phyloP scores from a whole-genome alignment of 2,329 filamentous ascomycete species.

The Lachnellula hyalina region DNA sequence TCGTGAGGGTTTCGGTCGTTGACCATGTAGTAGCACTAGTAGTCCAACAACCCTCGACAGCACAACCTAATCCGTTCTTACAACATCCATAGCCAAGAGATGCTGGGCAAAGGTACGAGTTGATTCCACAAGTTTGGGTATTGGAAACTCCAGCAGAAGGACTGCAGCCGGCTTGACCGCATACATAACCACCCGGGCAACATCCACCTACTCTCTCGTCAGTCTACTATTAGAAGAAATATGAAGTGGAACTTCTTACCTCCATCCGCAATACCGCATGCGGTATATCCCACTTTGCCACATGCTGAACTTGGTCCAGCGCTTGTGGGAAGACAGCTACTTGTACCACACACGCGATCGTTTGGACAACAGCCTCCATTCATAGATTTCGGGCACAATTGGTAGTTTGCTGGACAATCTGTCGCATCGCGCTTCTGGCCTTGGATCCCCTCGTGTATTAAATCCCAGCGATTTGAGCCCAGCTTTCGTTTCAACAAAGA shows the following conservation, averaged over 20 bases:
- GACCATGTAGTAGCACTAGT: slow-evolving; percentile 42
- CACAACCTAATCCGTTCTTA: slow-evolving; percentile 45
- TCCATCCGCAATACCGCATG: slow-evolving; percentile 25
- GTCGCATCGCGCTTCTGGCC: slow-evolving; percentile 24
- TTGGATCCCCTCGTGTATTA: slow-evolving; percentile 26
- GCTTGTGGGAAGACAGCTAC: slow-evolving; percentile 36
- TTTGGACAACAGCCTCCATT: slow-evolving; percentile 35
- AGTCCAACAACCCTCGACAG: slow-evolving; percentile 41
- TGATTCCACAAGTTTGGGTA: slow-evolving; percentile 39
- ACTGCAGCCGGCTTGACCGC: slow-evolving; percentile 40
- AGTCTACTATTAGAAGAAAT: not conserved
- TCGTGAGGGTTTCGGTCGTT: slow-evolving; percentile 40
- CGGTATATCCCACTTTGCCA: slow-evolving; percentile 21
- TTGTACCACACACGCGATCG: slow-evolving; percentile 42
- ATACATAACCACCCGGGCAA: slow-evolving; percentile 42
- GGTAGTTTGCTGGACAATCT: slow-evolving; percentile 22
- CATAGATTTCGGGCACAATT: slow-evolving; percentile 25
- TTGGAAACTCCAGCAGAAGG: slow-evolving; percentile 39
- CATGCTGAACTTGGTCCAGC: slow-evolving; percentile 20
- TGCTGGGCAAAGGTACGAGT: slow-evolving; percentile 44
- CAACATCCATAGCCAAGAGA: slow-evolving; percentile 51
- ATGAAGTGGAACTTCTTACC: slow-evolving; percentile 24
- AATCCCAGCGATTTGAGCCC: slow-evolving; percentile 26
- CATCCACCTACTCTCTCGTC: slow-evolving; percentile 24
- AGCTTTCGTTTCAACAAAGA: slow-evolving; percentile 21